Base-by-base conservation (phyloP, 2,329 filamentous ascomycete genomes). In the Cladosporium sp. region DNA sequence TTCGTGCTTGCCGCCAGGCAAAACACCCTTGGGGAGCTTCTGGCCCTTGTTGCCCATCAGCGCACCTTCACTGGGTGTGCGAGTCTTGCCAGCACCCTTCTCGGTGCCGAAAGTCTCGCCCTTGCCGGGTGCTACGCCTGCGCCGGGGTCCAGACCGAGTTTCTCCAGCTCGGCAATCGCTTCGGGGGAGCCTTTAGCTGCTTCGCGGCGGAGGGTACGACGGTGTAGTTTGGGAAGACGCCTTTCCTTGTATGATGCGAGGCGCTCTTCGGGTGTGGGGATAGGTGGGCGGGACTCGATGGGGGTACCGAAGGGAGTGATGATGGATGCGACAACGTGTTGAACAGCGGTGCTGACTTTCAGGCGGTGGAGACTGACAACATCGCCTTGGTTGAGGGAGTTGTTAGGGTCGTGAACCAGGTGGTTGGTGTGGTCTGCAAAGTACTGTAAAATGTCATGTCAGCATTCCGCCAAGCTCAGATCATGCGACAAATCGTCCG, bases 401-500 rank as follows among this genome's bases (percentile, higher is more conserved):
- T 85, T 83, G 71, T 83, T 84, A 25, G 90, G 90, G 73, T 94
- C 90, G 77, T 91, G 88, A 36, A 92, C 89, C 28, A 93, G 83
- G 70, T 87, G 81, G 63, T 84, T 81, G 62, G 80, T 78, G 20
- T 83, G 82, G 44, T 81, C 76, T 66, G 85, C 81, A 72, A 88
- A 92, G 76, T 81, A 77, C 85, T 88, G 63, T 45, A 20, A 35
- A 19, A n/a, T 7, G 32, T 1, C 28, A 19, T 28, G 28, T 51
- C 28, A 58, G 39, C 20, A 35, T 24, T 49, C 3, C 24, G 24
- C 47, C 37, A 40, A 22, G 32, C 12, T 28, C 40, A 9, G 42
- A 9, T n/a, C 8, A 17, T 9, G 24, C 42, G 8, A 5, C 28
- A 19, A 19, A 36, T 8, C 15, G 24, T 32, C 15, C 20, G n/a